Evolutionary conservation across 805 yeast species (phyloP).

Genomic region (Saturnispora zaruensis): DNA sequence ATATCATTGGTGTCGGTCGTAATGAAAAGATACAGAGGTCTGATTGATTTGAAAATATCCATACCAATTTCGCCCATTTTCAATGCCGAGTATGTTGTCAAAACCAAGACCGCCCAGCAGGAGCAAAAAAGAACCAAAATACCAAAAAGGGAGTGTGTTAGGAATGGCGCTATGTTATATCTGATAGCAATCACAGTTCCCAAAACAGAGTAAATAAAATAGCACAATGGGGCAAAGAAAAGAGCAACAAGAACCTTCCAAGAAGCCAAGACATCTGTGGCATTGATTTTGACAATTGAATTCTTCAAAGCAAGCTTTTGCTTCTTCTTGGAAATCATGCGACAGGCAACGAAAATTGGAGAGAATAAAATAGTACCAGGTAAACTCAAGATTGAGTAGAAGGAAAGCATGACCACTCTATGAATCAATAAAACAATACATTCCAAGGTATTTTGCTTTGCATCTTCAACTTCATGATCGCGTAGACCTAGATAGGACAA

Average conservation of each 20-base stretch:
- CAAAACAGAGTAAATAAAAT: conserved; percentile 65
- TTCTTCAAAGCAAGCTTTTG: conserved; percentile 70
- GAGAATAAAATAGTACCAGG: conserved; percentile 85
- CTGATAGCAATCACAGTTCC: conserved; percentile 30
- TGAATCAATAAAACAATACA: conserved; percentile 45
- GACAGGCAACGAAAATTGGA: conserved; percentile 78
- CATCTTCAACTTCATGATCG: conserved; percentile 63
- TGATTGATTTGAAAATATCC: conserved; percentile 77
- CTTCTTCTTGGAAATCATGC: conserved; percentile 60
- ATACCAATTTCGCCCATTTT: conserved; percentile 88
- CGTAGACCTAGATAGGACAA: conserved; percentile 54
- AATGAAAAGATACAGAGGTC: conserved; percentile 62
- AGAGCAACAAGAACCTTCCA: conserved; percentile 90
- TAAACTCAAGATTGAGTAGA: conserved; percentile 54
- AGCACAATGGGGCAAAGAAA: conserved; percentile 79
- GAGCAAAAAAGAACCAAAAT: conserved; percentile 33
- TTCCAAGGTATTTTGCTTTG: conserved; percentile 41
- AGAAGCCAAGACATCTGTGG: conserved; percentile 88
- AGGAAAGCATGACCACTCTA: conserved; percentile 46
- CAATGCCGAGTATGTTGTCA: conserved; percentile 80
- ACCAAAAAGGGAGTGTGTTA: conserved; percentile 7
- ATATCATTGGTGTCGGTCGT: conserved; percentile 44
- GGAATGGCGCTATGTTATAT: conserved; percentile 15
- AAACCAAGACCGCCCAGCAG: conserved; percentile 55
- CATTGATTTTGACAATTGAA: conserved; percentile 84